Conservation (phyloP, 2,329 filamentous ascomycete species). For the Aspergillus hortae region DNA sequence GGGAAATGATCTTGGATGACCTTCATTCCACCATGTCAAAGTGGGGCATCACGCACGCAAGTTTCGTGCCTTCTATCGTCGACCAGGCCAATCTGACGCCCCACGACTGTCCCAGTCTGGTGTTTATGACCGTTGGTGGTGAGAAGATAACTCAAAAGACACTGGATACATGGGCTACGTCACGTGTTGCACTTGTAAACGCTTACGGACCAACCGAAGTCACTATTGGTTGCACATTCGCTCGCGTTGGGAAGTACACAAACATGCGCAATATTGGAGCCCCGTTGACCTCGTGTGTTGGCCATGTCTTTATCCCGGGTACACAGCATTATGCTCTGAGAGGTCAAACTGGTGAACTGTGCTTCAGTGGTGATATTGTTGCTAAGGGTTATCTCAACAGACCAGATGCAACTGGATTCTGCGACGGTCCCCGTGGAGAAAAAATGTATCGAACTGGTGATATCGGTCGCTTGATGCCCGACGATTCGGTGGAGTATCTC, state of each 20-base stretch:
- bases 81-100: conserved; percentile 22
- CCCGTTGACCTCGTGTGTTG: conserved; percentile 21
- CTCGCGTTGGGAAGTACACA: conserved; percentile 19
- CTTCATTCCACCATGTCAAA: conserved; percentile 22
- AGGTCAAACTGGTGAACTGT: conserved; percentile 28
- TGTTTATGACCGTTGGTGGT: conserved; percentile 31
- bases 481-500: conserved; percentile 69
- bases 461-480: conserved; percentile 70
- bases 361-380: conserved; percentile 26
- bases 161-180: conserved; percentile 28
- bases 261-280: conserved; percentile 30
- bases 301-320: conserved; percentile 26
- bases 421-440: conserved; percentile 14
- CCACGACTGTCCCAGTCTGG: conserved; percentile 22
- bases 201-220: conserved; percentile 35
- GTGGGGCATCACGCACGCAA: conserved; percentile 28
- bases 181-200: conserved; percentile 25
- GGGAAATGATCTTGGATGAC: conserved; percentile 27
- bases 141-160: conserved; percentile 33
- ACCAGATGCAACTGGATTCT: conserved; percentile 24
- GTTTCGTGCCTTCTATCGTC: conserved; percentile 26
- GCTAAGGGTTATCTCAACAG: conserved; percentile 27
- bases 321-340: conserved; percentile 20
- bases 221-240: conserved; percentile 33
- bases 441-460: conserved; percentile 78